Conservation (phyloP, 768 basidiomycete species). For the Mrakia hoshinonis region DNA sequence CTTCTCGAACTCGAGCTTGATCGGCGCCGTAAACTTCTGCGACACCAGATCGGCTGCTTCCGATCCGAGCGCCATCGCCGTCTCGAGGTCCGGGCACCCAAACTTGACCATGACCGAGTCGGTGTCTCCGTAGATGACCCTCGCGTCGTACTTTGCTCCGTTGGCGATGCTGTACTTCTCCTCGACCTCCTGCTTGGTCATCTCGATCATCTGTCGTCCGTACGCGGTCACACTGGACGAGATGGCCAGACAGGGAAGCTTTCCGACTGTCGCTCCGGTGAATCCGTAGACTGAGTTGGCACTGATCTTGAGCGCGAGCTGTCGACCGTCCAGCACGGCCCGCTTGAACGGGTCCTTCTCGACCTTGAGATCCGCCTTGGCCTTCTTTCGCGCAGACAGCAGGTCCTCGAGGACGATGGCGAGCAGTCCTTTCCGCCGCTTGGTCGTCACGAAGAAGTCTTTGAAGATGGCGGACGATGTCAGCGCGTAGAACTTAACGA, state of each 20-base stretch:
- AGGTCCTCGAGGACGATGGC: constrained; percentile 90
- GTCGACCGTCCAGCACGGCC: constrained; percentile 92
- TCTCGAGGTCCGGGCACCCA: constrained; percentile 73
- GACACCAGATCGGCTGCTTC: constrained; percentile 92
- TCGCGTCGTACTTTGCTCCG: constrained; percentile 74
- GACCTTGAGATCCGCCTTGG: constrained; percentile 89
- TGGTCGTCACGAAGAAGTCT: constrained; percentile 77
- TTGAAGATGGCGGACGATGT: neutral
- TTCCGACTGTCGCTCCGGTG: constrained; percentile 94
- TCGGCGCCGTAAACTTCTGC: constrained; percentile 80
- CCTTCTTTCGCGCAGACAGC: constrained; percentile 83
- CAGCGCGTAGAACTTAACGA: neutral
- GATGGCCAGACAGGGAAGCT: constrained; percentile 88
- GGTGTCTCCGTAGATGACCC: constrained; percentile 96
- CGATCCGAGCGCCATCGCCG: constrained; percentile 82
- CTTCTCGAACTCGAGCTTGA: constrained; percentile 98
- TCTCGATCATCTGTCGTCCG: constrained; percentile 98
- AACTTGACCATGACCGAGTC: constrained; percentile 99
- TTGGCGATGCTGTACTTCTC: constrained; percentile 74
- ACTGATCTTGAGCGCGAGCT: constrained; percentile 95
- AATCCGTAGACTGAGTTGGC: constrained; percentile 99
- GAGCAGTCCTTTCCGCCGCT: constrained; percentile 73
- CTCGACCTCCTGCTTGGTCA: constrained; percentile 92
- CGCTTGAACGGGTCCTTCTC: constrained; percentile 96
- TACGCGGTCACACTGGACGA: constrained; percentile 93